Evolutionary conservation across 2,329 filamentous ascomycete genomes (phyloP).

Genomic region (Penicillium sp.): DNA sequence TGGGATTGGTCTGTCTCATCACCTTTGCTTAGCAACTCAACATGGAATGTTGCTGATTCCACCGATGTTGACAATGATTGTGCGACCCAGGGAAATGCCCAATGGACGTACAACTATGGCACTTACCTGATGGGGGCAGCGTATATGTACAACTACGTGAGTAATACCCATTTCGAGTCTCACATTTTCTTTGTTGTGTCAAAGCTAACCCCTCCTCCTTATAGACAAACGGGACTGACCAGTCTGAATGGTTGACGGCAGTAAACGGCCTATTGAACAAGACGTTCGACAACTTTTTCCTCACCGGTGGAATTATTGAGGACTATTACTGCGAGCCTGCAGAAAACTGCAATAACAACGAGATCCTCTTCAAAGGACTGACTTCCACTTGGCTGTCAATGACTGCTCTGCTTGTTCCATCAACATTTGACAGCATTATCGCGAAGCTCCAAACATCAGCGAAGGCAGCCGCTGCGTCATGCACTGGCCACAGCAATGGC

Average conservation of each 20-base stretch:
- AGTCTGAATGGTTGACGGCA: constrained; percentile 55
- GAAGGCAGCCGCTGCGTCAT: constrained; percentile 60
- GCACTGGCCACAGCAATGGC: constrained; percentile 58
- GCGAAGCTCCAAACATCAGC: constrained; percentile 60
- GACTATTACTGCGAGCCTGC: constrained; percentile 67
- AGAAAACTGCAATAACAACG: constrained; percentile 58
- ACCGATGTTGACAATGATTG: constrained; percentile 50
- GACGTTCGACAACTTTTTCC: constrained; percentile 50
- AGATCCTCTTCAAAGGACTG: constrained; percentile 67
- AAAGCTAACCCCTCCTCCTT: background rate
- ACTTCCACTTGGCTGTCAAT: constrained; percentile 66
- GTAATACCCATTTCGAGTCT: constrained; percentile 10
- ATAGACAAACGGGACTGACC: constrained; percentile 50
- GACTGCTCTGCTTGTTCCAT: constrained; percentile 63
- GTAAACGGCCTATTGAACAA: constrained; percentile 57
- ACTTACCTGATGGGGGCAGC: constrained; percentile 61
- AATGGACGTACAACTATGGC: constrained; percentile 67
- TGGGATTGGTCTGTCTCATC: constrained; percentile 15
- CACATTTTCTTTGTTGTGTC: background rate
- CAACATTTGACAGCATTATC: constrained; percentile 55
- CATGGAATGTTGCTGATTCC: constrained; percentile 15
- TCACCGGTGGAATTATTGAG: constrained; percentile 26
- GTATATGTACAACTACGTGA: constrained; percentile 65
- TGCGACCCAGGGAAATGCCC: constrained; percentile 58
- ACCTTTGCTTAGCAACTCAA: constrained; percentile 13